Evolutionary conservation across 768 basidiomycete genomes (phyloP).

Genomic region (Lactarius akahatsu): DNA sequence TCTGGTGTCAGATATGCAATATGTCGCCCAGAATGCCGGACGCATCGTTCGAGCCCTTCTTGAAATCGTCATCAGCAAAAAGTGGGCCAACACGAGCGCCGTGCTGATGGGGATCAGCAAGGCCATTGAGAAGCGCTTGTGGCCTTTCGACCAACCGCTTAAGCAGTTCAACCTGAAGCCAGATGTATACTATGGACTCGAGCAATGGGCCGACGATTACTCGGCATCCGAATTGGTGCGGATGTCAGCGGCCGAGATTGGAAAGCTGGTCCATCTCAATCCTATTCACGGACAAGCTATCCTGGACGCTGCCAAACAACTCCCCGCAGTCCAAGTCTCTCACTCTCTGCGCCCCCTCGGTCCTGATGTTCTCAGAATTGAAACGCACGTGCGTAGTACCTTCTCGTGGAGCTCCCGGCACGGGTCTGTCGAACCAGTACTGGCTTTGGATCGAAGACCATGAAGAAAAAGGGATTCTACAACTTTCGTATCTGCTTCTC

Average conservation of each 20-base stretch:
- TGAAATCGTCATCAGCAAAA: conserved; percentile 90
- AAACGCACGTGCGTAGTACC: conserved; percentile 55
- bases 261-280: conserved; percentile 81
- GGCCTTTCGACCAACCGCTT: conserved; percentile 94
- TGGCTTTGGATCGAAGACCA: conserved; percentile 96
- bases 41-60: conserved; percentile 93
- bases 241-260: conserved; percentile 67
- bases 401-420: conserved; percentile 87
- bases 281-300: conserved; percentile 80
- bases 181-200: conserved; percentile 76
- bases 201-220: conserved; percentile 80
- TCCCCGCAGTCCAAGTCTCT: conserved; percentile 68
- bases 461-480: conserved; percentile 76
- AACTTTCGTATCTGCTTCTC: conserved; percentile 70
- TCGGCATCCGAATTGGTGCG: conserved; percentile 68
- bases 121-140: conserved; percentile 85
- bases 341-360: conserved; percentile 79
- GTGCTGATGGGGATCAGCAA: conserved; percentile 91
- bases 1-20: conserved; percentile 90
- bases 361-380: conserved; percentile 78
- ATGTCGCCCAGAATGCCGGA: conserved; percentile 91
- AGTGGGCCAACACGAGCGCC: conserved; percentile 81
- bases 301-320: conserved; percentile 75
- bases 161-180: conserved; percentile 74
- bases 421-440: conserved; percentile 77